Base-by-base conservation (phyloP, 352 stramenopile species). In the Pelagophyceae sp. region DNA sequence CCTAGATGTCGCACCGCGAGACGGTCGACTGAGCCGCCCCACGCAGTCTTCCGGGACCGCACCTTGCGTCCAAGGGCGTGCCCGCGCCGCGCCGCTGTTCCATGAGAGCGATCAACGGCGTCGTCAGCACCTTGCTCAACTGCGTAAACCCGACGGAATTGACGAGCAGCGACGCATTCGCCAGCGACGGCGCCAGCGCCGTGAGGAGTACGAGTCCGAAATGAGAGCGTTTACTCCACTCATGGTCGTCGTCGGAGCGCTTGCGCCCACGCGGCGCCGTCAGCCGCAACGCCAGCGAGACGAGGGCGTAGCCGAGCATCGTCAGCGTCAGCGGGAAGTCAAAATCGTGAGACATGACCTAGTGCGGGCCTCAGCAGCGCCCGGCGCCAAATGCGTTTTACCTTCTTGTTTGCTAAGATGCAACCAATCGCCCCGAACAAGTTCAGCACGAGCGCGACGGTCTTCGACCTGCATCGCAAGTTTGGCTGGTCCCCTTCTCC, bases 81-180 rank as follows among this genome's bases (percentile, higher is more conserved):
- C 33, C 67, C 19, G 17, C 1, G 35, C 67, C 67, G 17, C 67
- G 67, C 35, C 35, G 5, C 20, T 3, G 31, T 37, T 74, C 67
- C 35, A 74, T 27, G 35, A 58, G 2, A 37, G 37, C 67, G 67
- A 74, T 74, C 15, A 32, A 11, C 33, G 67, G 67, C 38, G 67
- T 74, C 67, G 67, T 74, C 67, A 74, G 67, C 67, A 74, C 67
- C 67, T 74, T 74, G 67, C 35, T 58, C 33, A 74, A 37, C 67
- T 74, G 67, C 35, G 67, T 74, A 37, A 74, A 74, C 1, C 67
- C 67, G 15, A 74, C 67, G 38, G 35, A 58, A 37, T 74, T 74
- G 67, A 50, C 11, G 17, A 58, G 33, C 15, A 74, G 67, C 67
- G 67, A 74, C 67, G 67, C 37, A 37, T 74, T 74, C 15, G 67